Percentiles rank a stretch among this genome's conserved stretches.
phyloP scores from a whole-genome alignment of 305 asterid species.

The Petunia hybrid region DNA sequence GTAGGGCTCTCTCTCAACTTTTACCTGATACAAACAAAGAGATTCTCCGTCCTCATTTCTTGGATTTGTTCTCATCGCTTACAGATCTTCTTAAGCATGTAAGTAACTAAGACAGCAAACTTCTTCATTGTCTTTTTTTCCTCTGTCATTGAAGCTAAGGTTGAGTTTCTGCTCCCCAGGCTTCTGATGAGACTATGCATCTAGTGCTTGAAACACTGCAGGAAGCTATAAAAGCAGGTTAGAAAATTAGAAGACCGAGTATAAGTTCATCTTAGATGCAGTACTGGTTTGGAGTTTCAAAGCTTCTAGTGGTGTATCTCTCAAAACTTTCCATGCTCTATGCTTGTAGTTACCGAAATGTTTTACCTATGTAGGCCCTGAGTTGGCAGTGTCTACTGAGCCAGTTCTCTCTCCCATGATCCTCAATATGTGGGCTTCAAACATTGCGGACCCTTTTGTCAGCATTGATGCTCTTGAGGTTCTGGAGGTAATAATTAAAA shows the following conservation, averaged over 20 bases:
- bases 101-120: slow-evolving; percentile 39
- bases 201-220: slow-evolving; percentile 92
- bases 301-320: slow-evolving; percentile 18
- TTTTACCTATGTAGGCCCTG: slow-evolving; percentile 61
- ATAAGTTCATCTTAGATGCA: not conserved
- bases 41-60: slow-evolving; percentile 67
- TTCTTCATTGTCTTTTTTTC: slow-evolving; percentile 29
- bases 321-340: slow-evolving; percentile 35
- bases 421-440: slow-evolving; percentile 94
- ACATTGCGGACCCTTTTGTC: slow-evolving; percentile 92
- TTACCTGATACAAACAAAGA: slow-evolving; percentile 73
- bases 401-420: slow-evolving; percentile 84
- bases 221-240: slow-evolving; percentile 91
- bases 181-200: slow-evolving; percentile 98
- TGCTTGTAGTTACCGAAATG: not conserved
- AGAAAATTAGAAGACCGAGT: slow-evolving; percentile 32
- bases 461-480: slow-evolving; percentile 96
- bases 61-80: slow-evolving; percentile 79
- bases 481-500: slow-evolving; percentile 68
- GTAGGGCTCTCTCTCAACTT: slow-evolving; percentile 91
- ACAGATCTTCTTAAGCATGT: slow-evolving; percentile 89
- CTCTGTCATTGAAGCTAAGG: slow-evolving; percentile 35
- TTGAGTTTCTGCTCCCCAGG: slow-evolving; percentile 60
- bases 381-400: slow-evolving; percentile 66
- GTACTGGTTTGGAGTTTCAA: slow-evolving; percentile 3